Base-by-base conservation (phyloP, 2,329 filamentous ascomycete species). In the Phyllosticta ampelicida region DNA sequence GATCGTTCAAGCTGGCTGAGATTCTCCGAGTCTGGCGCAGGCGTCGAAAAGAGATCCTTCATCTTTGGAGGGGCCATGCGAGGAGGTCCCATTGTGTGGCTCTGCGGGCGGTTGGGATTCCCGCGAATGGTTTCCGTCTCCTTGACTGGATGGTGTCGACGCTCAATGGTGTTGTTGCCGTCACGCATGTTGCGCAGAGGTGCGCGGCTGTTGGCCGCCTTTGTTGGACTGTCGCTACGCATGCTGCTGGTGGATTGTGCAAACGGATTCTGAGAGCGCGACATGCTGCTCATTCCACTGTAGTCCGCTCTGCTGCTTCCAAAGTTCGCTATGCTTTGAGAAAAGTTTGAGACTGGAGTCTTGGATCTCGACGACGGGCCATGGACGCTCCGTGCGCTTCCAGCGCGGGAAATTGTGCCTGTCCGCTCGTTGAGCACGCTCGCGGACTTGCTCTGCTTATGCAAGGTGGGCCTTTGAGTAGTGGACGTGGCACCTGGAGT, bases 151-250 rank as follows among this genome's bases (percentile, higher is more conserved):
- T 53, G 65, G 61, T 48, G 66, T 10, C 30, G 65, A 51, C 90
- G 86, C 66, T 95, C 90, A 5, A 90, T 88, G 9, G 90, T 95
- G 72, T 92, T 95, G 68, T 79, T 85, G 51, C 85, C 86, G 64
- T 88, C 77, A 10, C 83, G 82, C 60, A 90, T 75, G 61, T 81
- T 86, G 36, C 84, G 84, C 48, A 92, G 76, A 1, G 87, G 87
- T 44, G 81, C 80, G 20, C 88, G 83, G n/a, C 13, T n/a, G 4
- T 83, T 79, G 1, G 87, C 86, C 56, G 90, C 86, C 63, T 86
- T 85, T 0, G 84, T 82, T 1, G 86, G 86, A 61, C 84, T 87
- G 49, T 59, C 2, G n/a, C 63, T 61, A 44, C 61, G 62, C 21
- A 60, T 48, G 23, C 55, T 58, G 21, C 55, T 51, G 19, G 48